These are phyloP conservation scores for Aspergillus sp. DNA, from an alignment of 2,329 filamentous ascomycete genomes.

Conservation along the genomic window DNA sequence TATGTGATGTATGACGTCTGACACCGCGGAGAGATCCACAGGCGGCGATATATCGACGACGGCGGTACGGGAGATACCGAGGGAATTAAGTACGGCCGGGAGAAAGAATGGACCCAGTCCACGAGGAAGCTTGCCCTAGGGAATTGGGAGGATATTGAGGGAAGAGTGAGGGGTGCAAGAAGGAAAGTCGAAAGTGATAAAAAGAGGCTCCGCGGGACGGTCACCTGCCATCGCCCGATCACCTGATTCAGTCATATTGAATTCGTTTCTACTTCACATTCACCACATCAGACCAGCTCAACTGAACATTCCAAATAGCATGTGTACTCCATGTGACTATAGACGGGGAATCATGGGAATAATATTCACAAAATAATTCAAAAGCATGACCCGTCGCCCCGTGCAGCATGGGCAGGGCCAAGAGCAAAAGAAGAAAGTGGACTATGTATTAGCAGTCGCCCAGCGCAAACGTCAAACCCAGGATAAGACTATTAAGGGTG, in stretches of 20 bases:
- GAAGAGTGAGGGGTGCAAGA: background rate
- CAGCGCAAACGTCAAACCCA: background rate
- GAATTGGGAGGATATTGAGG: background rate
- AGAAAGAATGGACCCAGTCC: background rate
- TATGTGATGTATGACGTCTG: conserved; percentile 25
- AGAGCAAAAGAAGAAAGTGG: conserved; percentile 2
- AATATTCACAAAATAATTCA: conserved; percentile 26
- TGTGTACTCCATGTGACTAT: conserved; percentile 10
- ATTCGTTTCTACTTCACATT: background rate
- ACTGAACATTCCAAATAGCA: background rate
- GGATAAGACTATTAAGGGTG: conserved; percentile 13
- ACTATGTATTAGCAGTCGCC: background rate
- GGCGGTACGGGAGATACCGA: background rate
- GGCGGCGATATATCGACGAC: background rate
- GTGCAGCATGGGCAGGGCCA: conserved; percentile 1
- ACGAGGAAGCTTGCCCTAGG: background rate
- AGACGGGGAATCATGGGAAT: conserved; percentile 32
- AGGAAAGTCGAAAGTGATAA: background rate
- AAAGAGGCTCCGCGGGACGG: background rate
- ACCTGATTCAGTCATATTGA: conserved; percentile 11
- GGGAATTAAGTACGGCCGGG: background rate
- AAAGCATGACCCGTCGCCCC: conserved; percentile 8
- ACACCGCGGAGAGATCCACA: conserved; percentile 14
- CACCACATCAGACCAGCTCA: background rate
- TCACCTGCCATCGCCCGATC: conserved; percentile 2